Conservation (phyloP, 139 green algal species). For the Mesotaenium endlicherianum region DNA sequence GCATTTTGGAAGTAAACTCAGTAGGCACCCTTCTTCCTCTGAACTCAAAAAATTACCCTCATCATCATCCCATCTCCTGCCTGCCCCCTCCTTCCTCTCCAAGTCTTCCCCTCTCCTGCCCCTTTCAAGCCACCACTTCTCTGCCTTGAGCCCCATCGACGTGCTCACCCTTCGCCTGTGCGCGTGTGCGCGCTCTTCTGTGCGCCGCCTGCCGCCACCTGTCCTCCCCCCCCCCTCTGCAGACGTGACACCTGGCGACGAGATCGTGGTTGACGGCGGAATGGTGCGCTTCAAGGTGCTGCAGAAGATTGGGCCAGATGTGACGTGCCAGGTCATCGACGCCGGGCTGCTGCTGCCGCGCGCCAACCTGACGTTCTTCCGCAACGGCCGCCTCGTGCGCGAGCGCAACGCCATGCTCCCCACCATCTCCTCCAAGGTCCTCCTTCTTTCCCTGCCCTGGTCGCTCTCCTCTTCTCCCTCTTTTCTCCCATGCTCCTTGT, state of each 20-base stretch:
- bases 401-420: slow-evolving; percentile 74
- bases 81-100: background rate
- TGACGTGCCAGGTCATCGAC: slow-evolving; percentile 65
- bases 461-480: background rate
- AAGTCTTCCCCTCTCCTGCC: background rate
- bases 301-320: slow-evolving; percentile 71
- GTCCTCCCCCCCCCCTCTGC: background rate
- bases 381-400: slow-evolving; percentile 64
- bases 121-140: background rate
- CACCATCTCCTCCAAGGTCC: slow-evolving; percentile 72
- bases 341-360: slow-evolving; percentile 77
- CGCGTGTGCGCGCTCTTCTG: background rate
- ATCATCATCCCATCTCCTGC: background rate
- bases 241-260: slow-evolving; percentile 66
- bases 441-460: background rate
- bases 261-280: slow-evolving; percentile 81
- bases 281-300: slow-evolving; percentile 80
- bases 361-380: slow-evolving; percentile 70
- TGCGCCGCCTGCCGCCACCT: background rate
- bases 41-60: background rate
- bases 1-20: too few species aligned
- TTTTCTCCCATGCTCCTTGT: background rate
- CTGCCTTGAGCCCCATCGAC: background rate
- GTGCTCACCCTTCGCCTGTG: background rate
- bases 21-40: too few species aligned